Evolutionary conservation across 345 rosid genomes (phyloP).

Genomic region (Ceriops zippeliana): DNA sequence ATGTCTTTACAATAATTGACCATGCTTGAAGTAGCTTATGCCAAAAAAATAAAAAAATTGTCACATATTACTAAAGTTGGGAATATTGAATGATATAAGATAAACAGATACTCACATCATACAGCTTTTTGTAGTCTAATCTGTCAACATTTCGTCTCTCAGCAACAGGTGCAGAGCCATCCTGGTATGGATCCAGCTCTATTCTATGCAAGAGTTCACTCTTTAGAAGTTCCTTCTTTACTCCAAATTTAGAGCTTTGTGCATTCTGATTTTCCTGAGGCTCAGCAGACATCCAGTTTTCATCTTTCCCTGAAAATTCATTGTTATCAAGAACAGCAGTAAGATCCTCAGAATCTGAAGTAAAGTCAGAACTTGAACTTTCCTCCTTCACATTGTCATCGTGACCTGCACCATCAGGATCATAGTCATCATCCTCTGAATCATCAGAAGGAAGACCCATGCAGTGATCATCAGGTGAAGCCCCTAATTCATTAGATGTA

Average conservation of each 20-base stretch:
- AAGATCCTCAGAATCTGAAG: constrained; percentile 79
- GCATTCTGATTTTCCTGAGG: constrained; percentile 18
- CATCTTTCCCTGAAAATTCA: constrained; percentile 34
- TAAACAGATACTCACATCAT: constrained; percentile 59
- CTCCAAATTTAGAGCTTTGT: constrained; percentile 25
- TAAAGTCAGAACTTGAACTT: constrained; percentile 69
- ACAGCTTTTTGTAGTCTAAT: constrained; percentile 85
- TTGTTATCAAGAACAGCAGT: constrained; percentile 30
- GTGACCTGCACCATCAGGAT: constrained; percentile 52
- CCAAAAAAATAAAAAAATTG: background rate
- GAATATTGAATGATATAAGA: background rate
- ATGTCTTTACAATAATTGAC: background rate
- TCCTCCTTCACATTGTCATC: constrained; percentile 43
- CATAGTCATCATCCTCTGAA: constrained; percentile 80
- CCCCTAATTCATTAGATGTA: constrained; percentile 51
- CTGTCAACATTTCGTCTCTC: constrained; percentile 55
- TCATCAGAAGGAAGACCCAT: constrained; percentile 74
- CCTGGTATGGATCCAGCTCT: constrained; percentile 39
- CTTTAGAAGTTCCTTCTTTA: constrained; percentile 19
- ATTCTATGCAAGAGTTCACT: constrained; percentile 27
- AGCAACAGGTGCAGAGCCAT: constrained; percentile 39
- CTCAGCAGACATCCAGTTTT: constrained; percentile 7
- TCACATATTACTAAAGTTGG: background rate
- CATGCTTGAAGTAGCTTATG: background rate
- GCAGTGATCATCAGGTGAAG: constrained; percentile 28